Base-by-base conservation (phyloP, 371 early-diverging fungal genomes). In the Choanephora cucurbitarum region DNA sequence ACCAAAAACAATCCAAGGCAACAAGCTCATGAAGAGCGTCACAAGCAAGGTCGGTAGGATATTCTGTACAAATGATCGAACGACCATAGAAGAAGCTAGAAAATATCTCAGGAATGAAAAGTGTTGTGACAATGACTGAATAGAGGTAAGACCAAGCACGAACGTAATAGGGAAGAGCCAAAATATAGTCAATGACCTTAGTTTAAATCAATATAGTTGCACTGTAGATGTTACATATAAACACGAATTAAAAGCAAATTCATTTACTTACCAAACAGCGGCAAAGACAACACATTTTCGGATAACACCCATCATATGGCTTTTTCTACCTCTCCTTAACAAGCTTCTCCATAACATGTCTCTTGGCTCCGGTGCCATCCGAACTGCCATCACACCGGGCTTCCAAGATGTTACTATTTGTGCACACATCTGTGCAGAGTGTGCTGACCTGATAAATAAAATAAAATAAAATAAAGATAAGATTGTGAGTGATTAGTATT, bases 321-420 rank as follows among this genome's bases (percentile, higher is more conserved):
- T 74, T n/a, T 73, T 71, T 31, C 73, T 69, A 40, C 81, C 77
- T 43, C 70, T 67, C 21, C 82, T 73, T 53, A 87, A 83, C 21
- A 94, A 67, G 62, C 92, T 93, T 50, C 82, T 71, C 97, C 97
- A 97, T 58, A 87, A 80, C 15, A 97, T 72, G 66, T 93, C 95
- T 39, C 95, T 85, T 22, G 97, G 97, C 58, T 96, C 95, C 0
- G 96, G 95, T 9, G 96, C 96, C 70, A 90, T 74, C 23, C 74
- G 70, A 0, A 89, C 85, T 54, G 84, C 73, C 60, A 88, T 85
- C 8, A 85, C 77, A 49, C 89, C 87, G 0, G 92, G 89, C 43
- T 82, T 80, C 54, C 77, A 73, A 13, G 75, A 75, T 32, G 81
- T 81, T 18, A 83, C 76, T 6, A 81, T 79, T 55, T 85, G 85